Percentiles rank a stretch among this genome's conserved stretches.
phyloP scores from a whole-genome alignment of 163 green algal species.

The Chlorella variabilis region DNA sequence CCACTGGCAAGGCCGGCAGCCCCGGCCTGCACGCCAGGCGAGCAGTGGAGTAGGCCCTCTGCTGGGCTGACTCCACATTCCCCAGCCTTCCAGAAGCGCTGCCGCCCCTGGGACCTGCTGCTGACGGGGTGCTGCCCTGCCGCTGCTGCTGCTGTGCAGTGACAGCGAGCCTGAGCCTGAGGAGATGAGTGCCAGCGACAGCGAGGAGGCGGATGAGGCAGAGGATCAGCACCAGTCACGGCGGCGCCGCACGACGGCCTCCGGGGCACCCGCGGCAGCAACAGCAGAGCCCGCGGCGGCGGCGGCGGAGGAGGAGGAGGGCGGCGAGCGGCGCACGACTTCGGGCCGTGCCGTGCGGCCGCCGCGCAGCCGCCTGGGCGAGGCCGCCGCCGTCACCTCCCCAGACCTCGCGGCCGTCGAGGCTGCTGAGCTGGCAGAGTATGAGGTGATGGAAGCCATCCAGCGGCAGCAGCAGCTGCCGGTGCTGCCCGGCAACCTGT shows the following conservation, averaged over 20 bases:
- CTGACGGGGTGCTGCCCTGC: too few species aligned
- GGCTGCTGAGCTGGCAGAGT: slow-evolving; percentile 11
- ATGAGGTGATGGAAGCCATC: neutral
- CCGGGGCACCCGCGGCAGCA: neutral
- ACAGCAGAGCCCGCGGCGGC: neutral
- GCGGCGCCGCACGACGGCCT: neutral
- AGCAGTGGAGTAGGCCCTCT: too few species aligned
- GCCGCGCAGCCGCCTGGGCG: slow-evolving; percentile 16
- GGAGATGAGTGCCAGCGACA: slow-evolving; percentile 18
- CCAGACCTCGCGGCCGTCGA: slow-evolving; percentile 23
- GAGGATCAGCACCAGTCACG: neutral
- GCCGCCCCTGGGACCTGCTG: too few species aligned
- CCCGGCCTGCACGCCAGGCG: neutral
- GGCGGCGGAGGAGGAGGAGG: neutral
- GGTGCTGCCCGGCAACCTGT: neutral
- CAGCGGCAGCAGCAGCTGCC: slow-evolving; percentile 18
- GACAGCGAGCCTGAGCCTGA: slow-evolving; percentile 18
- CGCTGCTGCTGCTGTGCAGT: neutral
- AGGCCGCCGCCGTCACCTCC: slow-evolving; percentile 7
- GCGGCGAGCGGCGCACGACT: slow-evolving; percentile 5
- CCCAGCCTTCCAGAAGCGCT: too few species aligned
- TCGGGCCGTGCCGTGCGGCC: slow-evolving; percentile 6
- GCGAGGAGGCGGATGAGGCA: neutral
- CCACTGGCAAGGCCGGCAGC: slow-evolving; percentile 14
- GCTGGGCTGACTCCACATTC: too few species aligned